Conservation (phyloP, 768 basidiomycete genomes). For the Infundibulicybe gibba region DNA sequence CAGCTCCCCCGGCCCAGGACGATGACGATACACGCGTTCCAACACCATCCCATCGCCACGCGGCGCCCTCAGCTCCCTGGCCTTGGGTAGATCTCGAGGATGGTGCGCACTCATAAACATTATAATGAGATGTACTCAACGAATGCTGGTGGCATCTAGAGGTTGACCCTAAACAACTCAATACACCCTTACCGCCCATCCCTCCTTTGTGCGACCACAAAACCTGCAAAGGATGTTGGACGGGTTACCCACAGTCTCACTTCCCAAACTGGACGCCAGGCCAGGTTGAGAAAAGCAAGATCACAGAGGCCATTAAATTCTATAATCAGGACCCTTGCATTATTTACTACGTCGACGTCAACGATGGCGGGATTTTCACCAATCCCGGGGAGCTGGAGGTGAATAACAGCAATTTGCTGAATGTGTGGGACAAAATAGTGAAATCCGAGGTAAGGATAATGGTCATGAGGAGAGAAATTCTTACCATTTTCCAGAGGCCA, state of each 20-base stretch:
- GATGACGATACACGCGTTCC: constrained; percentile 16
- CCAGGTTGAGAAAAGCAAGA: constrained; percentile 40
- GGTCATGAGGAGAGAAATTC: neutral
- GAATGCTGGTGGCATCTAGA: constrained; percentile 22
- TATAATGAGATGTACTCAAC: neutral
- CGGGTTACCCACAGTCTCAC: constrained; percentile 38
- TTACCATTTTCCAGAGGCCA: constrained; percentile 23
- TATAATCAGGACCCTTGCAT: constrained; percentile 24
- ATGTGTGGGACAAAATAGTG: constrained; percentile 37
- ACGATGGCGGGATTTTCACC: constrained; percentile 31
- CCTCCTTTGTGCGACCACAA: constrained; percentile 32
- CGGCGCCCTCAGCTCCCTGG: constrained; percentile 44
- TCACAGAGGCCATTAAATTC: constrained; percentile 29
- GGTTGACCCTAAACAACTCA: constrained; percentile 30
- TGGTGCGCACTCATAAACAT: constrained; percentile 14
- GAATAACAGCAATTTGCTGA: constrained; percentile 16
- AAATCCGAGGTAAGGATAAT: constrained; percentile 26
- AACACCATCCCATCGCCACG: constrained; percentile 41
- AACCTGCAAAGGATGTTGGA: constrained; percentile 33
- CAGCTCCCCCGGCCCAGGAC: neutral
- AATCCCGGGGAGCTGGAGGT: constrained; percentile 18
- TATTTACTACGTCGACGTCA: constrained; percentile 39
- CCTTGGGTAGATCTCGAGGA: constrained; percentile 42
- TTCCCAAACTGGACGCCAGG: constrained; percentile 56
- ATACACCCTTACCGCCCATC: constrained; percentile 25